A percentile compares a stretch with the other conserved stretches of the same genome.
These are phyloP conservation scores for Creolimax fragrantissima DNA, from an alignment of 78 protist species.

Conservation along the genomic window DNA sequence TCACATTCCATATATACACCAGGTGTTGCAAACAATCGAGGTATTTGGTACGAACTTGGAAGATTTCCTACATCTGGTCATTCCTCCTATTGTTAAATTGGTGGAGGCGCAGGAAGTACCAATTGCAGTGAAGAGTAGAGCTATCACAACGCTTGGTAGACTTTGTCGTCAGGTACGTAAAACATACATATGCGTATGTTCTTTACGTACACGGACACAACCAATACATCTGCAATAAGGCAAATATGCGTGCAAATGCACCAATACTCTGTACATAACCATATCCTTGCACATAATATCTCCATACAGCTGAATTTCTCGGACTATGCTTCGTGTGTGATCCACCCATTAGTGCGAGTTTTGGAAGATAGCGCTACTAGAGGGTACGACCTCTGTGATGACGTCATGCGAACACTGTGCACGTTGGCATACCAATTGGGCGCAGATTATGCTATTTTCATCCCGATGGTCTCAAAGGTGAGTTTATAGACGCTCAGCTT, in stretches of 20 bases:
- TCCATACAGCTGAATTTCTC: slow-evolving; percentile 36
- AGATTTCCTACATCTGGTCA: slow-evolving; percentile 76
- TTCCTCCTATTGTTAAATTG: slow-evolving; percentile 74
- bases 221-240: not conserved
- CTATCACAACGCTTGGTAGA: not conserved
- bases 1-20: too few species aligned
- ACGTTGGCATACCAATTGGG: slow-evolving; percentile 66
- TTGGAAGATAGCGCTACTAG: slow-evolving; percentile 10
- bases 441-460: slow-evolving; percentile 61
- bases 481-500: not conserved
- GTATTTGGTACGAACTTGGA: slow-evolving; percentile 75
- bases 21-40: slow-evolving; percentile 53
- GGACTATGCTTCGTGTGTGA: slow-evolving; percentile 73
- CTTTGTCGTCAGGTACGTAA: not conserved
- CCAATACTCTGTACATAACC: not conserved
- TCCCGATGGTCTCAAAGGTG: slow-evolving; percentile 68
- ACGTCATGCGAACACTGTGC: slow-evolving; percentile 54
- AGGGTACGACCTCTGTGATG: slow-evolving; percentile 32
- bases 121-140: not conserved
- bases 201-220: not conserved
- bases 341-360: slow-evolving; percentile 78
- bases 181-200: not conserved
- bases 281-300: not conserved
- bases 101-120: slow-evolving; percentile 31
- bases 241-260: not conserved